Conservation (phyloP, 768 basidiomycete genomes). For the Agrocybe praecox region DNA sequence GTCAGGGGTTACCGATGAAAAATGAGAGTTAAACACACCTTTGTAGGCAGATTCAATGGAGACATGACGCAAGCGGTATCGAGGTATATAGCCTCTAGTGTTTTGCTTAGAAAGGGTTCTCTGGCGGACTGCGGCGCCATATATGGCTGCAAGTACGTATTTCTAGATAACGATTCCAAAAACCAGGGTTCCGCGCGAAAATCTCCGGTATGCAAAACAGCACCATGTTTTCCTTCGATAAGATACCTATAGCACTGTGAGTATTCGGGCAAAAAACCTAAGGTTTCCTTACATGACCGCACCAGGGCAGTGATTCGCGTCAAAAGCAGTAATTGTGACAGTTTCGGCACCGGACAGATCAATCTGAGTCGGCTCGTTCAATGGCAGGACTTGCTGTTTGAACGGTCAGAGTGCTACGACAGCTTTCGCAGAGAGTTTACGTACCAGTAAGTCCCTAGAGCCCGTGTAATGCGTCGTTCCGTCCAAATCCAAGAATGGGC, state of each 20-base stretch:
- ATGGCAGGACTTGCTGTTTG: constrained; percentile 54
- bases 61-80: constrained; percentile 77
- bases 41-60: constrained; percentile 54
- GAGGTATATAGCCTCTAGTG: constrained; percentile 78
- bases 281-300: constrained; percentile 73
- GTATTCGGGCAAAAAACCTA: background rate
- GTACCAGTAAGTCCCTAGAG: constrained; percentile 70
- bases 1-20: background rate
- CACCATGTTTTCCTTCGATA: constrained; percentile 67
- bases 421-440: constrained; percentile 17
- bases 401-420: background rate
- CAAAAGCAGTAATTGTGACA: constrained; percentile 78
- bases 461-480: constrained; percentile 51
- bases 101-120: constrained; percentile 31
- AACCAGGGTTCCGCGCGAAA: constrained; percentile 87
- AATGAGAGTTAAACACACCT: constrained; percentile 38
- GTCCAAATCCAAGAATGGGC: constrained; percentile 46
- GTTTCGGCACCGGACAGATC: constrained; percentile 56
- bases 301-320: constrained; percentile 96
- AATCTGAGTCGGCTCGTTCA: constrained; percentile 65
- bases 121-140: constrained; percentile 32
- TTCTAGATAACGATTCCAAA: constrained; percentile 64
- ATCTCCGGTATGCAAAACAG: constrained; percentile 92
- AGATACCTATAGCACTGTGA: constrained; percentile 65
- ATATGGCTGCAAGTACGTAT: constrained; percentile 76